Evolutionary conservation across 202 grass and related monocot species (phyloP).

Genomic region (Saccharum hybrid): DNA sequence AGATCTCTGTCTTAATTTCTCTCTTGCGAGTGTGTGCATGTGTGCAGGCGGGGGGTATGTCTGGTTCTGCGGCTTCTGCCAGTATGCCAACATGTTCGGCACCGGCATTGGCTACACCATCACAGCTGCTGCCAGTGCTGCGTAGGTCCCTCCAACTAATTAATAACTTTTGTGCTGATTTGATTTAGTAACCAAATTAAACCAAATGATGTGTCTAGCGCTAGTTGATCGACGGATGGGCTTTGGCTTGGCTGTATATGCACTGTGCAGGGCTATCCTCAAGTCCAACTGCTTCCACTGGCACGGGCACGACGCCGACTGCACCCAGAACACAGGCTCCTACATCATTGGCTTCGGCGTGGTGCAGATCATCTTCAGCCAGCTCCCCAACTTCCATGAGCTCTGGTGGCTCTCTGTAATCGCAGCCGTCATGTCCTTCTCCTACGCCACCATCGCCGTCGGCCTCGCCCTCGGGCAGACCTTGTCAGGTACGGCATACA

Average conservation of each 20-base stretch:
- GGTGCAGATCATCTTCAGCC: constrained; percentile 73
- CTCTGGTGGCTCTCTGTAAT: constrained; percentile 63
- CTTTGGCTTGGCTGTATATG: neutral
- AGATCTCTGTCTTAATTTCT: neutral
- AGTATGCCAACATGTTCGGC: constrained; percentile 84
- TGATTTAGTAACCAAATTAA: neutral
- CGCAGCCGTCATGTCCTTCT: constrained; percentile 65
- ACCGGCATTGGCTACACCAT: constrained; percentile 84
- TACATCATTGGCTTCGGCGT: constrained; percentile 80
- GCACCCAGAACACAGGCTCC: constrained; percentile 50
- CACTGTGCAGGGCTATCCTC: constrained; percentile 55
- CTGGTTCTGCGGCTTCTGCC: constrained; percentile 72
- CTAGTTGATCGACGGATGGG: too few relatives aligned
- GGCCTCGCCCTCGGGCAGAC: constrained; percentile 52
- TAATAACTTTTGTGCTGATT: neutral
- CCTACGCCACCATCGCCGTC: constrained; percentile 53
- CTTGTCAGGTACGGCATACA: neutral
- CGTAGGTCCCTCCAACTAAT: constrained; percentile 45
- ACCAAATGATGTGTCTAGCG: too few relatives aligned
- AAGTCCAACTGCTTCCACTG: constrained; percentile 78
- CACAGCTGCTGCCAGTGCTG: constrained; percentile 68
- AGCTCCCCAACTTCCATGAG: constrained; percentile 66
- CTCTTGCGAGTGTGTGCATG: neutral
- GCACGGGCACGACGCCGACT: constrained; percentile 58
- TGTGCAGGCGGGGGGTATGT: constrained; percentile 38